Percentiles rank a stretch among this genome's conserved stretches.
phyloP scores from a whole-genome alignment of 1,284 basidiomycete species.

The Irpex rosettiformis region DNA sequence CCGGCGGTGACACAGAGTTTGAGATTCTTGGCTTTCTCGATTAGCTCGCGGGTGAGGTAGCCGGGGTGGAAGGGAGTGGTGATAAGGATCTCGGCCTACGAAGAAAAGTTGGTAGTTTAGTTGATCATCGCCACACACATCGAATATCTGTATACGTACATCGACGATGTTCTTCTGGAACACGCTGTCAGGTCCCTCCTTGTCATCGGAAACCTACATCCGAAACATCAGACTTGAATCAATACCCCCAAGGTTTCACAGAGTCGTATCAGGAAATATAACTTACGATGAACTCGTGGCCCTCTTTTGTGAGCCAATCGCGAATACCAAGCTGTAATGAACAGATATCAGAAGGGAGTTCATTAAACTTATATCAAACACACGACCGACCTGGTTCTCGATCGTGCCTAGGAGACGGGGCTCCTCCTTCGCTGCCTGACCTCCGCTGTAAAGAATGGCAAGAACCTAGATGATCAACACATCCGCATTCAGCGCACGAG shows the following conservation, averaged over 20 bases:
- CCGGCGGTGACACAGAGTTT: conserved; percentile 91
- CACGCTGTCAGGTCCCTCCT: conserved; percentile 79
- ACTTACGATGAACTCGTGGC: conserved; percentile 68
- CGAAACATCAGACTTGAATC: not conserved
- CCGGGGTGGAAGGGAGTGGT: conserved; percentile 91
- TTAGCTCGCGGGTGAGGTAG: conserved; percentile 78
- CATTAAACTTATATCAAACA: not conserved
- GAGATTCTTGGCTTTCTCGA: conserved; percentile 75
- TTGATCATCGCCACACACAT: conserved; percentile 20
- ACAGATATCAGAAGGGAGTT: not conserved
- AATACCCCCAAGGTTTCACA: not conserved
- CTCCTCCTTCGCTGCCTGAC: conserved; percentile 69
- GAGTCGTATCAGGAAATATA: not conserved
- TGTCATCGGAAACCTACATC: conserved; percentile 55
- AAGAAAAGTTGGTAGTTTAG: not conserved
- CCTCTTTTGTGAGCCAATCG: conserved; percentile 65
- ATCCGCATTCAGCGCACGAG: not conserved
- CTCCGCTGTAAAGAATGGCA: conserved; percentile 75
- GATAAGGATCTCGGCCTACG: conserved; percentile 64
- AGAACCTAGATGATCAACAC: conserved; percentile 49
- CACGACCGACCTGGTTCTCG: conserved; percentile 66
- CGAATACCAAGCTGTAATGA: conserved; percentile 43
- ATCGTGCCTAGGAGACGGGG: conserved; percentile 82
- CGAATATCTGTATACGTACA: too few species aligned
- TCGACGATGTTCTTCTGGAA: conserved; percentile 88